These are phyloP conservation scores for Ogataea saltuana DNA, from an alignment of 805 yeast genomes.

Conservation along the genomic window DNA sequence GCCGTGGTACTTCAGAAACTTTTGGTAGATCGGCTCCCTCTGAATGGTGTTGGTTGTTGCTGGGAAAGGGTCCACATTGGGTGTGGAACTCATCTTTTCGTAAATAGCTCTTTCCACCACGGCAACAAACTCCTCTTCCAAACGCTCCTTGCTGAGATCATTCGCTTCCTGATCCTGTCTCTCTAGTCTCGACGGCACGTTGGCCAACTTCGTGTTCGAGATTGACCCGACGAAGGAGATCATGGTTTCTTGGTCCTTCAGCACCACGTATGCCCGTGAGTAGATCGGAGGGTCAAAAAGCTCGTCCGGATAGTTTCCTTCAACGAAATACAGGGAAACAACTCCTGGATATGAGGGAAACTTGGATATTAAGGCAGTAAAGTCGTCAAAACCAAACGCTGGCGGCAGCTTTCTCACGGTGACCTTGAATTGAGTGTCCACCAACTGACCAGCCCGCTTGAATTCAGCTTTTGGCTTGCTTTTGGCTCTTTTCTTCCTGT, in stretches of 20 bases:
- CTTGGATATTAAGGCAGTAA: slow-evolving; percentile 18
- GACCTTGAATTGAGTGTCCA: slow-evolving; percentile 29
- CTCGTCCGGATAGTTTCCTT: slow-evolving; percentile 40
- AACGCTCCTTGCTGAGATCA: slow-evolving; percentile 1
- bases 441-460: background rate
- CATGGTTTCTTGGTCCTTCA: slow-evolving; percentile 33
- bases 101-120: slow-evolving; percentile 38
- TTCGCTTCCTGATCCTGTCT: slow-evolving; percentile 1
- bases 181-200: background rate
- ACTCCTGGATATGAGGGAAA: slow-evolving; percentile 5
- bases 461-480: background rate
- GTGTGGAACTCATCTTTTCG: slow-evolving; percentile 30
- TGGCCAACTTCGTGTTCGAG: background rate
- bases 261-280: slow-evolving; percentile 43
- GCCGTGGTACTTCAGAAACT: slow-evolving; percentile 10
- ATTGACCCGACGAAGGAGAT: background rate
- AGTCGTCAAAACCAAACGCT: slow-evolving; percentile 31
- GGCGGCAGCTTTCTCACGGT: slow-evolving; percentile 49
- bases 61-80: background rate
- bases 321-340: slow-evolving; percentile 38
- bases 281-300: slow-evolving; percentile 42
- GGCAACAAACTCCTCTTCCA: slow-evolving; percentile 35
- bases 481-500: slow-evolving; percentile 4
- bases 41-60: slow-evolving; percentile 10
- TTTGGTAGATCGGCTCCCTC: slow-evolving; percentile 14